Evolutionary conservation across 1,284 basidiomycete genomes (phyloP), one percentile per base, ranked within the genome.

Genomic region (Chalciporus piperatoides): DNA sequence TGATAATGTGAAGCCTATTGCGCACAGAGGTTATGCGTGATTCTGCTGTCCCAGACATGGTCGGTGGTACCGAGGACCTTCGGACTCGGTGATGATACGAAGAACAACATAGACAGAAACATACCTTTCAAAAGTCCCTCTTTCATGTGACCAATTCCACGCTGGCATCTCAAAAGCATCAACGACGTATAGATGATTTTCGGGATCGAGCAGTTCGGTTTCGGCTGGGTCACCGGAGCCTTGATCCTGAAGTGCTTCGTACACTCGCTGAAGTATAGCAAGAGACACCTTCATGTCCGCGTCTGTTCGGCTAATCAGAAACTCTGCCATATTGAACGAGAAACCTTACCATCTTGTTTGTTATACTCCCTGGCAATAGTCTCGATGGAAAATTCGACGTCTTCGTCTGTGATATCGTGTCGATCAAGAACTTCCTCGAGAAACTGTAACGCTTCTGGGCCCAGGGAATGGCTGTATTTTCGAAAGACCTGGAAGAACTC

Each of bases 81-180:
- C 45, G 42, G 36, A 52, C 41, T 46, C 62, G 21, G 51, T 30
- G 33, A 43, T 41, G 30, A 44, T 28, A 49, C 33, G 48, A 49
- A 21, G 48, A 23, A n/a, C 17, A 42, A 14, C 23, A 39, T 19
- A 14, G 38, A 27, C 9, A 37, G 21, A 55, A 23, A 56, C 75
- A 17, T 62, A 91, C 91, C 80, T 85, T 59, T 92, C 90, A 60
- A 96, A 97, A 2, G 87, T 84, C 44, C 86, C 86, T 52, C 91
- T 76, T 58, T 94, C 86, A 19, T 78, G 73, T 30, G 93, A 92
- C 81, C 93, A 99, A 58, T 85, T 80, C 81, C 93, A 90, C 8
- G 84, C 73, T 0, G 96, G 96, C 91, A 98, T 97, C 32, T 94
- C 87, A 59, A 95, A 97, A 9, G 95, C 86, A 65, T 97, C 84